Base-by-base conservation (phyloP, 176 grass and related monocot genomes). In the Bonia amplexicaulis region DNA sequence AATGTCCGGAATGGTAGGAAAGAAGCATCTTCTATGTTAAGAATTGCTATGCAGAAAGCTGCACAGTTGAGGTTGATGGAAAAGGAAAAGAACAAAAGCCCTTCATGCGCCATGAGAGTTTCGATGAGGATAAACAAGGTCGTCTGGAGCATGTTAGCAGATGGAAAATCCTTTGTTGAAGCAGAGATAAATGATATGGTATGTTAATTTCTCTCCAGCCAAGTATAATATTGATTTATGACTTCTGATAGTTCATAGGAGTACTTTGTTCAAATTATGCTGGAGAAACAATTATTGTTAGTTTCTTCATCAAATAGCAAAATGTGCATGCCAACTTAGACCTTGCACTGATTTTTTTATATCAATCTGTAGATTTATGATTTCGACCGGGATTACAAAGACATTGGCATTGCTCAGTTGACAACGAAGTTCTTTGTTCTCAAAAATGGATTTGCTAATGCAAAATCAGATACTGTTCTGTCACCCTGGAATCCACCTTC, bases 61-160 rank as follows among this genome's bases (percentile, higher is more conserved):
- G 96, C 91, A 82, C 93, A 98, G 20, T 57, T 82, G 55, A 91
- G 85, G 73, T 86, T 98, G 73, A 90, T 87, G 88, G 96, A 98
- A 77, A 98, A 97, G 85, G 95, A 94, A 87, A 97, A 97, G 78
- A 94, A 90, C 84, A 98, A 98, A 85, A 98, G 96, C 88, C 96
- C 96, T 80, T 98, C 96, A 76, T 98, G 85, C 93, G 96, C 96
- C 71, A 92, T 98, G 93, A 88, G 91, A 92, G 70, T 98, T 87
- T 98, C 89, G 15, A 76, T 93, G 69, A 90, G 55, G 84, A 98
- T 98, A 86, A 93, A 95, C 63, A 95, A 95, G 66, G 78, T 95
- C 17, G 88, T 85, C 45, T 98, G 89, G 91, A 93, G 93, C 86
- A 98, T 98, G 96, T 88, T 98, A 86, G 82, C 88, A 71, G 96